Base-by-base conservation (phyloP, 2,329 filamentous ascomycete genomes). In the Penicillium decumbens region DNA sequence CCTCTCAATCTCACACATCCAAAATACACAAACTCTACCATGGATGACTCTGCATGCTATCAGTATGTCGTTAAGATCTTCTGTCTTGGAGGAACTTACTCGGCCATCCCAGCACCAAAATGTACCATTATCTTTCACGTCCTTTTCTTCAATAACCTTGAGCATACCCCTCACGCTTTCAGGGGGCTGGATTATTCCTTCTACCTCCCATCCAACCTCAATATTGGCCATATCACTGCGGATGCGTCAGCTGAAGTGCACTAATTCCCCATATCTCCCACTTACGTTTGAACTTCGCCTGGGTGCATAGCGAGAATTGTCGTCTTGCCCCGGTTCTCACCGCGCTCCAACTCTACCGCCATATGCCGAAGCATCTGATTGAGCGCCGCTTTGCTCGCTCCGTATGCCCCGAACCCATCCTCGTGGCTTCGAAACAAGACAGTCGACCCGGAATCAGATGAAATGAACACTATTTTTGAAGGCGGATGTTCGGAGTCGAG, bases 321-420 rank as follows among this genome's bases (percentile, higher is more conserved):
- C 0, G 77, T 79, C 40, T 72, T 64, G 42, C 72, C 72, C 28
- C 73, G 72, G 51, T 76, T 76, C 4, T 42, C 47, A 28, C 43
- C 42, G n/a, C 78, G 65, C 59, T 76, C 74, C 43, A 81, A 56
- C 54, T 82, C 79, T 1, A 76, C 77, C 4, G 78, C 78, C 71
- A 82, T 75, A 56, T 82, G 79, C 30, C 77, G 60, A 2, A 81
- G 65, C 47, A 75, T 75, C 66, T 80, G 78, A 54, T 82, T 82
- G 46, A 83, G 58, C 0, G 80, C 80, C 1, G 78, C 75, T 61
- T 82, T 82, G 3, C 75, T 79, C 0, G 79, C 78, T 4, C 74
- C 74, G 59, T 82, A 82, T 9, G 79, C 80, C 1, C 76, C 79
- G 51, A 82, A 82, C 54, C 78, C 79, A 57, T 82, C 79, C 61